Evolutionary conservation across 75 land plant species (phyloP).

Genomic region (Picea glauca): DNA sequence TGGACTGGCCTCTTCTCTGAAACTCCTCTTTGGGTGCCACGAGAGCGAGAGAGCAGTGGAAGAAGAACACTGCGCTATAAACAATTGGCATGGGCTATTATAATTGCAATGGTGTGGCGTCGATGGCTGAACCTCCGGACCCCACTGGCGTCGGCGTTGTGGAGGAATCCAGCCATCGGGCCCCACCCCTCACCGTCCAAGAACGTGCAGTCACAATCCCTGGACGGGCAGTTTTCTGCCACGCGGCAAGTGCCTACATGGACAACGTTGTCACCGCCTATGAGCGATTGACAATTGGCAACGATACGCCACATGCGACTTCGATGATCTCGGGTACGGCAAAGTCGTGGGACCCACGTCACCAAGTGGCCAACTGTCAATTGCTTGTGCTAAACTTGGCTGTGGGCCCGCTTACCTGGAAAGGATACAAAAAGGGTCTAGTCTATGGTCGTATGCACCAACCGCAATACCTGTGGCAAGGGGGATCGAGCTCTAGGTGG

Average conservation of each 20-base stretch:
- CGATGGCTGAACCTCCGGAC: too few species aligned
- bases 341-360: not conserved
- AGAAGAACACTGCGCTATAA: not conserved
- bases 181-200: not conserved
- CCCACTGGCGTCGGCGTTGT: not conserved
- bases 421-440: too few species aligned
- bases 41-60: not conserved
- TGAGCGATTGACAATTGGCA: not conserved
- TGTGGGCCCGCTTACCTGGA: too few species aligned
- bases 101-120: not conserved
- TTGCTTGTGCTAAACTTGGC: too few species aligned
- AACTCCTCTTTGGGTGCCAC: not conserved
- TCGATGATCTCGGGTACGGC: not conserved
- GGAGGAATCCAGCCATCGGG: not conserved
- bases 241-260: not conserved
- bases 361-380: conserved; percentile 3
- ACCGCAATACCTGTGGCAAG: too few species aligned
- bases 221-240: not conserved
- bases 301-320: not conserved
- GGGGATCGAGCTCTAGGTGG: too few species aligned
- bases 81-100: not conserved
- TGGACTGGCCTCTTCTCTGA: not conserved
- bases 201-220: conserved; percentile 2
- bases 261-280: not conserved
- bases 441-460: too few species aligned